Base-by-base conservation (phyloP, 1,139 yeast genomes). In the Yamadazyma triangularis region DNA sequence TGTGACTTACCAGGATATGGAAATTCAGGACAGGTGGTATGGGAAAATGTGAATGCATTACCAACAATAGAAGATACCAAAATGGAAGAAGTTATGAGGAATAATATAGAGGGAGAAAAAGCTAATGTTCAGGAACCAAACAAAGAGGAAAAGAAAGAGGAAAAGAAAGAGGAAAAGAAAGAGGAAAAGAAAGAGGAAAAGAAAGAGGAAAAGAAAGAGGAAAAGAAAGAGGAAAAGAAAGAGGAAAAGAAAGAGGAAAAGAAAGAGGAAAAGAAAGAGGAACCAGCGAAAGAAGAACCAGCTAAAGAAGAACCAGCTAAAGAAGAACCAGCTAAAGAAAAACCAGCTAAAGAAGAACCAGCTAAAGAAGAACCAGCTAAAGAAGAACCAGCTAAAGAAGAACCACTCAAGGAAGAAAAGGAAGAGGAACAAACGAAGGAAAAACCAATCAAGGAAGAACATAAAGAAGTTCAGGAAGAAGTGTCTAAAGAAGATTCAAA, bases 1-100 rank as follows among this genome's bases (percentile, higher is more conserved):
- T 67, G 73, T 27, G 77, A 73, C 29, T 50, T 77, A 12, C 73
- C 77, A 10, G 88, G 88, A 0, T 74, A 80, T 38, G 84, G 82
- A 0, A 69, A 77, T 38, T 70, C 81, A 1, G 86, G 85, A 0
- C 80, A 77, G 38, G 74, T 76, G 0, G 64, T 81, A 11, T 73
- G 81, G 77, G 85, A 77, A 43, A 73, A 72, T 41, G 79, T 79
- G 4, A 76, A 78, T 44, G 64, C 74, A 2, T 56, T 77, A 44
- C 65, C 73, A 1, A 72, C 78, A 0, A 63, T 65, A 10, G 79
- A 73, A 38, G 79, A 73, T 38, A 46, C 57, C 3, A 53, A 53
- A 32, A 70, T 72, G 77, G 75, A 68, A 25, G 60, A 59, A 32
- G 50, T 60, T 1, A 70, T 70, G 76, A 57, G 63, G 35, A 51